These are phyloP conservation scores for Botryotinia globosa DNA, from an alignment of 2,329 filamentous ascomycete genomes.

Conservation along the genomic window DNA sequence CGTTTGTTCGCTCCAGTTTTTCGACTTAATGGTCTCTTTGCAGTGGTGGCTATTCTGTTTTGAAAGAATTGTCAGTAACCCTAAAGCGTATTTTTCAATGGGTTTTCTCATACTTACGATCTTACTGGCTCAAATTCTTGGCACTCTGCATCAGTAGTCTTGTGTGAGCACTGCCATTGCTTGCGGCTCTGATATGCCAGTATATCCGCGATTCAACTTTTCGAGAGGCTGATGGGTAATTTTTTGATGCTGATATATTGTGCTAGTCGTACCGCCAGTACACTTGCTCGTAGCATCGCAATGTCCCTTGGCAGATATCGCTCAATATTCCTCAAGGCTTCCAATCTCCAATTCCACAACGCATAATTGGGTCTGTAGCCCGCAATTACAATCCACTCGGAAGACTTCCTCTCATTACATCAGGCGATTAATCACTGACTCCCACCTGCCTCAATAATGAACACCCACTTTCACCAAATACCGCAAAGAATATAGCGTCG, in stretches of 20 bases:
- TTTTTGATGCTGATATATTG: not conserved
- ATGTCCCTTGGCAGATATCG: not conserved
- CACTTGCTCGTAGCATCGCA: fast-evolving
- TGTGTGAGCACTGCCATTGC: not conserved
- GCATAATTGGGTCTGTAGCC: not conserved
- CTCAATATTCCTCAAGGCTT: not conserved
- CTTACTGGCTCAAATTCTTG: not conserved
- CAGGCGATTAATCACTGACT: not conserved
- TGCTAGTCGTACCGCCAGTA: not conserved
- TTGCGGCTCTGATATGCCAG: not conserved
- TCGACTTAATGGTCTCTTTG: not conserved
- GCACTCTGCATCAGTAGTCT: not conserved
- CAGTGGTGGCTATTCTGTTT: not conserved
- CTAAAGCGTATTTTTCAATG: fast-evolving
- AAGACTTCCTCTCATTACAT: fast-evolving
- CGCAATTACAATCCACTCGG: fast-evolving
- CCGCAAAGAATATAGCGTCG: not conserved
- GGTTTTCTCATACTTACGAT: not conserved
- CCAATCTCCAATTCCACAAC: not conserved
- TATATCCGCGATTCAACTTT: not conserved
- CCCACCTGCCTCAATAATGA: not conserved
- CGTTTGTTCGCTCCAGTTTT: not conserved
- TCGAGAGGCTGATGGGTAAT: not conserved
- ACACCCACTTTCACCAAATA: not conserved
- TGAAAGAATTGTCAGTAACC: not conserved